phyloP scores from a whole-genome alignment of 2,329 filamentous ascomycete genomes.

The Rhynchosporium graminicola region DNA sequence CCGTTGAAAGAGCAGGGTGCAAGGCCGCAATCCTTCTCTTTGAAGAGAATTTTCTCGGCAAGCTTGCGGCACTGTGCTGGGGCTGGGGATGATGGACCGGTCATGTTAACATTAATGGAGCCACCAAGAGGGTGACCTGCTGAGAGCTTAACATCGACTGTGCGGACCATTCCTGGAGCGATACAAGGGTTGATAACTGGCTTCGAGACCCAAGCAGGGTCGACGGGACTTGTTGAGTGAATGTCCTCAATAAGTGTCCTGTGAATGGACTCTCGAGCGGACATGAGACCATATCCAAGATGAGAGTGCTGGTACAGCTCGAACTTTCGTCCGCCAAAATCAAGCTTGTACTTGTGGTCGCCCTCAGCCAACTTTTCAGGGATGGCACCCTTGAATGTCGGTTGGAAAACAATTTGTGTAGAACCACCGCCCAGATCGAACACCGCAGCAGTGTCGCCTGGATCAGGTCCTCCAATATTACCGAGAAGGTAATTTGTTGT shows the following conservation, averaged over 20 bases:
- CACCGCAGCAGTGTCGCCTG: slow-evolving; percentile 86
- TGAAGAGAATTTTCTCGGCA: slow-evolving; percentile 87
- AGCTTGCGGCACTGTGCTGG: slow-evolving; percentile 87
- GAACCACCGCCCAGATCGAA: slow-evolving; percentile 97
- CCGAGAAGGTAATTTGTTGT: slow-evolving; percentile 98
- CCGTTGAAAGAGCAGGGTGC: slow-evolving; percentile 98
- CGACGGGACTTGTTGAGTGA: slow-evolving; percentile 60
- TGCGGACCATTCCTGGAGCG: slow-evolving; percentile 73
- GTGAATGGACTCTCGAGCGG: slow-evolving; percentile 86
- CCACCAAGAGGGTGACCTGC: slow-evolving; percentile 65
- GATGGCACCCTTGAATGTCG: slow-evolving; percentile 82
- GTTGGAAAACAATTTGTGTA: slow-evolving; percentile 98
- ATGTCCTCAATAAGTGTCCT: slow-evolving; percentile 71
- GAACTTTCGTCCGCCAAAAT: slow-evolving; percentile 88
- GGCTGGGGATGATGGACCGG: slow-evolving; percentile 72
- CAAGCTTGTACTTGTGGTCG: slow-evolving; percentile 92
- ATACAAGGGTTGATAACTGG: slow-evolving; percentile 85
- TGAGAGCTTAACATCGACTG: slow-evolving; percentile 71
- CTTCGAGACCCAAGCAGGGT: slow-evolving; percentile 67
- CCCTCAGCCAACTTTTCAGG: slow-evolving; percentile 82
- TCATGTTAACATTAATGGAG: slow-evolving; percentile 77
- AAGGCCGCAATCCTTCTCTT: slow-evolving; percentile 78
- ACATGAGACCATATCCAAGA: slow-evolving; percentile 94
- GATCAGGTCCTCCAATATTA: slow-evolving; percentile 92
- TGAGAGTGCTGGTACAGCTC: slow-evolving; percentile 98